Base-by-base conservation (phyloP, 1,284 basidiomycete species). In the Moesziomyces sp. region DNA sequence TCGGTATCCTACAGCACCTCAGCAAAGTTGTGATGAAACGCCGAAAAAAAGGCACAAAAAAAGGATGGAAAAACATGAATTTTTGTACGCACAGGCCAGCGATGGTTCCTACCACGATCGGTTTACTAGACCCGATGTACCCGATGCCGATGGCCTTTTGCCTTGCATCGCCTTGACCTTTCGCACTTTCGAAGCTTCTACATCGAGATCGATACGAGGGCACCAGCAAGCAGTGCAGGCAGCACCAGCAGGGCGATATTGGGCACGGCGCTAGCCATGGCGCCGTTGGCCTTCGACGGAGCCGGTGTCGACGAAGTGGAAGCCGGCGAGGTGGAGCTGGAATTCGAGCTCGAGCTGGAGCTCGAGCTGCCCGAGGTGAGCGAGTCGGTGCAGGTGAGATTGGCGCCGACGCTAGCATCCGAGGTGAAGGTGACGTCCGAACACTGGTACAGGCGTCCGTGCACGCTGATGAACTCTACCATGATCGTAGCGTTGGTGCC, bases 381-480 rank as follows among this genome's bases (percentile, higher is more conserved):
- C 4, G 53, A 23, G 35, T 67, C 73, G 4, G 59, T 57, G 28
- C 73, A 75, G 30, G 55, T 71, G 23, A 66, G 5, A 28, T 64
- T 64, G 1, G 43, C 33, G 1, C 67, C 73, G 2, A 51, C 57
- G 5, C 35, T 58, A 0, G 24, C 35, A 24, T 66, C 67, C 6
- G 57, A 46, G 4, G 63, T 61, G 19, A 75, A 68, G 9, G 45
- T 54, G 4, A 75, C 73, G 38, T 70, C 67, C 43, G 63, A 47
- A 23, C 73, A 75, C 48, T 75, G 73, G 33, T 75, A 75, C 47
- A 75, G 60, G 14, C 57, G 60, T 16, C 73, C 68, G 43, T 75
- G 73, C 19, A 61, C 52, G 10, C 43, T 67, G 47, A 75, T 71
- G 57, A 43, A 75, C 38, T 75, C 73, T 53, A 75, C 63, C 67